phyloP scores from a whole-genome alignment of 306 rosid genomes.

The Inga oerstediana region DNA sequence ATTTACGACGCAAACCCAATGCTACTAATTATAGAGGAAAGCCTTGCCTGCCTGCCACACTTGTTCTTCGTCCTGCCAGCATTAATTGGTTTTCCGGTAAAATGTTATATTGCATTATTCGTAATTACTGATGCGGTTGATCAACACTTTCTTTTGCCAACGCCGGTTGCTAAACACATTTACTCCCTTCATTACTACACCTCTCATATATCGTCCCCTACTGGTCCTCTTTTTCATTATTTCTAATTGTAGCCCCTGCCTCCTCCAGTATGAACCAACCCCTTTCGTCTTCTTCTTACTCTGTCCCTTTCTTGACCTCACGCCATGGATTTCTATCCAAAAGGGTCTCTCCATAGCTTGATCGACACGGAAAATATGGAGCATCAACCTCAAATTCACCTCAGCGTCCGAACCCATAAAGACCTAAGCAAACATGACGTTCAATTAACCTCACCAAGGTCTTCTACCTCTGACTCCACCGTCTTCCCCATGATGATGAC shows the following conservation, averaged over 20 bases:
- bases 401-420: slow-evolving; percentile 34
- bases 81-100: background rate
- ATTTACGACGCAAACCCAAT: background rate
- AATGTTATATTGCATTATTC: background rate
- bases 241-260: background rate
- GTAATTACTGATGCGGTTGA: background rate
- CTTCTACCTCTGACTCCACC: slow-evolving; percentile 36
- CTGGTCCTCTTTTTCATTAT: no score
- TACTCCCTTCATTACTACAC: slow-evolving; percentile 29
- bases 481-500: slow-evolving; percentile 27
- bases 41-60: background rate
- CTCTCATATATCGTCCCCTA: no score
- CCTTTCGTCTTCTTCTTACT: background rate
- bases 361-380: slow-evolving; percentile 44
- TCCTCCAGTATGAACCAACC: background rate
- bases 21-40: no score
- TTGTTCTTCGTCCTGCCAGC: background rate
- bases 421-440: slow-evolving; percentile 49
- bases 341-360: slow-evolving; percentile 40
- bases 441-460: slow-evolving; percentile 41
- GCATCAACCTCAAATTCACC: slow-evolving; percentile 35
- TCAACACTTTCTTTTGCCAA: background rate
- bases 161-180: background rate
- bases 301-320: background rate
- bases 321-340: slow-evolving; percentile 46